A percentile compares a stretch with the other conserved stretches of the same genome.
phyloP scores from a whole-genome alignment of 169 alveolate species.

The Plasmodium malariae region DNA sequence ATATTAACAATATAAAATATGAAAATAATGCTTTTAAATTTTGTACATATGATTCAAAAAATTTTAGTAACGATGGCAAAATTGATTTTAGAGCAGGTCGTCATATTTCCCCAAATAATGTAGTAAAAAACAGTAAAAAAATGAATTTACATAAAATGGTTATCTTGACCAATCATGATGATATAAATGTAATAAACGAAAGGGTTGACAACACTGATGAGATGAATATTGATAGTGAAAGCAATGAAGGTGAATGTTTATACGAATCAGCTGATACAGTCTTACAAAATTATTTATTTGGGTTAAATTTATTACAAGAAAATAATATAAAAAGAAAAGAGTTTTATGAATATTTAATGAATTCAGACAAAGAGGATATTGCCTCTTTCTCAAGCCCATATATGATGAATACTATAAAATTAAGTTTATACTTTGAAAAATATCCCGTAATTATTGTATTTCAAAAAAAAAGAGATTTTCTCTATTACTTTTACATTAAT shows the following conservation, averaged over 20 bases:
- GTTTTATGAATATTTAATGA: slow-evolving; percentile 43
- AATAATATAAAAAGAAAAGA: slow-evolving; percentile 32
- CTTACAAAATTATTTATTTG: slow-evolving; percentile 41
- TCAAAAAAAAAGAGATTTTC: slow-evolving; percentile 66
- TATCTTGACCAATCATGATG: background rate
- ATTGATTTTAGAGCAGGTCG: background rate
- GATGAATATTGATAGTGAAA: background rate
- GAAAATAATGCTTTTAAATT: slow-evolving; percentile 18
- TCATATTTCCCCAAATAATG: background rate
- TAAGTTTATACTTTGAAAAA: background rate
- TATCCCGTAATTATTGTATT: slow-evolving; percentile 56
- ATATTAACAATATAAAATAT: slow-evolving; percentile 32
- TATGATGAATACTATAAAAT: slow-evolving; percentile 44
- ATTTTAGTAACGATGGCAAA: background rate
- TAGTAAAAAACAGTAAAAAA: background rate
- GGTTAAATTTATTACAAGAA: slow-evolving; percentile 51
- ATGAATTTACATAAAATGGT: background rate
- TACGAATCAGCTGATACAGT: slow-evolving; percentile 23
- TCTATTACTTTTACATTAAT: slow-evolving; percentile 33
- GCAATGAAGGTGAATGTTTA: background rate
- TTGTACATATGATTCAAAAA: background rate
- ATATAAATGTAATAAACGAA: slow-evolving; percentile 2
- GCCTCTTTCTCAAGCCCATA: slow-evolving; percentile 3
- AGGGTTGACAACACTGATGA: background rate
- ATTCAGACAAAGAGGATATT: slow-evolving; percentile 5